Conservation (phyloP, 441 rosid species). For the Eutrema salsugineum region DNA sequence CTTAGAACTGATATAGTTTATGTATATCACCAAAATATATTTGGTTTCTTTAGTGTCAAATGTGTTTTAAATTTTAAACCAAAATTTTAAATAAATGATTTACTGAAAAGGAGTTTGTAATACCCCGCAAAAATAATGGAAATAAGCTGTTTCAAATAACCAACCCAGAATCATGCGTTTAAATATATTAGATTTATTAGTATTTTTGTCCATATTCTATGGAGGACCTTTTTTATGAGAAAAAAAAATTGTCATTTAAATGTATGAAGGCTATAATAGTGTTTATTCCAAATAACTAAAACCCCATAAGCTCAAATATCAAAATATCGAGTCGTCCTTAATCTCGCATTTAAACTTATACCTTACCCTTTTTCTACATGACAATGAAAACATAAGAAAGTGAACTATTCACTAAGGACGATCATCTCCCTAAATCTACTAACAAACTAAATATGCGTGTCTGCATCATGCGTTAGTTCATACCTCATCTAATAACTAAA, state of each 20-base stretch:
- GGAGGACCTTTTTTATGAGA: conserved; percentile 34
- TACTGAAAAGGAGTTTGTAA: neutral
- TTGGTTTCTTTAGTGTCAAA: neutral
- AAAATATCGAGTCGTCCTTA: too few relatives aligned
- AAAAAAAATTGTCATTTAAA: neutral
- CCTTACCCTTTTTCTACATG: too few relatives aligned
- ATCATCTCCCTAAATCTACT: too few relatives aligned
- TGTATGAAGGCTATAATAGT: neutral
- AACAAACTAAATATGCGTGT: too few relatives aligned
- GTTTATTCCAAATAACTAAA: neutral
- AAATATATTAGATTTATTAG: neutral
- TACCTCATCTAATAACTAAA: too few relatives aligned
- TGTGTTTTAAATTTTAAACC: neutral
- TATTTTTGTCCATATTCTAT: neutral
- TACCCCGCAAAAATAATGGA: neutral
- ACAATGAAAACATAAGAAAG: too few relatives aligned
- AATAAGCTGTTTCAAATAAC: neutral
- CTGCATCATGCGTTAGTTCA: too few relatives aligned
- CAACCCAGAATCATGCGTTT: neutral
- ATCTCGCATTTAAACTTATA: too few relatives aligned
- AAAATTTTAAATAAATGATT: neutral
- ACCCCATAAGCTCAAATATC: too few relatives aligned
- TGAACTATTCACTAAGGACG: too few relatives aligned
- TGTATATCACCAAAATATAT: neutral
- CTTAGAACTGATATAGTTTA: too few relatives aligned